These are phyloP conservation scores for Xylaria sp. DNA, from an alignment of 2,329 filamentous ascomycete genomes.

Conservation along the genomic window DNA sequence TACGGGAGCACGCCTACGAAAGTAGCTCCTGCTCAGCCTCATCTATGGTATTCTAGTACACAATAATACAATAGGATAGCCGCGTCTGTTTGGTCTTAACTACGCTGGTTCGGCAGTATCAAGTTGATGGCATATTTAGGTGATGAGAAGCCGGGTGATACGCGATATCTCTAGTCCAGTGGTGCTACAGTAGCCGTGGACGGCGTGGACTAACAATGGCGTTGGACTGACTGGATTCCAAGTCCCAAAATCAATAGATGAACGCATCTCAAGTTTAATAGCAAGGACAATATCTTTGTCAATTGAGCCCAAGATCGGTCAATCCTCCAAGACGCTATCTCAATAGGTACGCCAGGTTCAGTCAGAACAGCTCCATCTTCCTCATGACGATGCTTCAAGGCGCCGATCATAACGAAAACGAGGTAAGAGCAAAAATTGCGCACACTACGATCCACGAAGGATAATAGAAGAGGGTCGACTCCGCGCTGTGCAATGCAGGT, in stretches of 20 bases:
- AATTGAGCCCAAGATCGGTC: no score
- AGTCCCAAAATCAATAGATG: no score
- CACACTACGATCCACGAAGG: constrained; percentile 38
- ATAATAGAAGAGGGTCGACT: constrained; percentile 44
- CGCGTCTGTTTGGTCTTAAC: neutral
- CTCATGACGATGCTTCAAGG: constrained; percentile 38
- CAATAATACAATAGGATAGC: neutral
- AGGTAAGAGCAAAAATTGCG: constrained; percentile 41
- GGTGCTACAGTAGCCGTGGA: no score
- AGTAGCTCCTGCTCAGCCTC: neutral
- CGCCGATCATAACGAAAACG: constrained; percentile 43
- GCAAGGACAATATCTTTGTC: no score
- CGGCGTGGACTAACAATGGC: no score
- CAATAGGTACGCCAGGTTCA: no score
- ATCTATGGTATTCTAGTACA: neutral
- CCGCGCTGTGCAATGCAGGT: constrained; percentile 63
- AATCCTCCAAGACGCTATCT: no score
- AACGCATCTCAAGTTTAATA: no score
- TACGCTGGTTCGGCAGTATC: neutral
- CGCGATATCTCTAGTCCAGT: no score
- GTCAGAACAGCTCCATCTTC: constrained; percentile 37
- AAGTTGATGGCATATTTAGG: neutral
- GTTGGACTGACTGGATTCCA: no score
- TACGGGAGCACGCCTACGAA: neutral
- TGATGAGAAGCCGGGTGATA: neutral